Conservation (phyloP, 2,329 filamentous ascomycete species). For the Arthrobotrys megalospora region DNA sequence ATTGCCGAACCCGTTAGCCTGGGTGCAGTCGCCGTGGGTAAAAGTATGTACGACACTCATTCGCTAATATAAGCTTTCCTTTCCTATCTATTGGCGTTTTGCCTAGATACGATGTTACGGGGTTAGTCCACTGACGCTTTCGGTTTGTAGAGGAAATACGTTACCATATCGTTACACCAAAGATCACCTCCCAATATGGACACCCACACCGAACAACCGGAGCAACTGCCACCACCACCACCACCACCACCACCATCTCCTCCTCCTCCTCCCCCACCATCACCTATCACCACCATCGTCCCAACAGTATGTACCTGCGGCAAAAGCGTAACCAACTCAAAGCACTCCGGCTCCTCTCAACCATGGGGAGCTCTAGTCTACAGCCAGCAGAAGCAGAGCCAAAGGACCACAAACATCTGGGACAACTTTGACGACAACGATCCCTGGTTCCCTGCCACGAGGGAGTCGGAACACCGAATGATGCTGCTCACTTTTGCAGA, state of each 20-base stretch:
- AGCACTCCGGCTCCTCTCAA: not conserved
- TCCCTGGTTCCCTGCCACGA: conserved; percentile 18
- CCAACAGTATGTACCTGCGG: not conserved
- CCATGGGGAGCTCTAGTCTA: not conserved
- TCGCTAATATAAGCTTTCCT: not conserved
- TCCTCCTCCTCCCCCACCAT: not conserved
- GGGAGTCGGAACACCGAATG: conserved; percentile 18
- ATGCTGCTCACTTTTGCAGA: conserved; percentile 44
- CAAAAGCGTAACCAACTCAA: not conserved
- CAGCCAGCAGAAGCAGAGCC: not conserved
- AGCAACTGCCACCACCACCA: not conserved
- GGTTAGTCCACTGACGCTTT: not conserved
- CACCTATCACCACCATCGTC: not conserved
- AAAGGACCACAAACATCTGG: not conserved
- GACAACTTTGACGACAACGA: conserved; percentile 41
- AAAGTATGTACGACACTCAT: not conserved
- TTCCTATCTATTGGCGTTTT: not conserved
- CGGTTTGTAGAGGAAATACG: not conserved
- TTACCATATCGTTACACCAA: not conserved
- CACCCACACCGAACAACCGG: not conserved
- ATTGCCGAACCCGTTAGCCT: not conserved
- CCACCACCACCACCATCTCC: too few species aligned
- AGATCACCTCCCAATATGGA: not conserved
- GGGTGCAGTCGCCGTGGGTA: not conserved
- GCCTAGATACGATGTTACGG: not conserved